A percentile compares a stretch with the other conserved stretches of the same genome.
Conservation (phyloP, 768 basidiomycete species). For the Amanita inopinata region DNA sequence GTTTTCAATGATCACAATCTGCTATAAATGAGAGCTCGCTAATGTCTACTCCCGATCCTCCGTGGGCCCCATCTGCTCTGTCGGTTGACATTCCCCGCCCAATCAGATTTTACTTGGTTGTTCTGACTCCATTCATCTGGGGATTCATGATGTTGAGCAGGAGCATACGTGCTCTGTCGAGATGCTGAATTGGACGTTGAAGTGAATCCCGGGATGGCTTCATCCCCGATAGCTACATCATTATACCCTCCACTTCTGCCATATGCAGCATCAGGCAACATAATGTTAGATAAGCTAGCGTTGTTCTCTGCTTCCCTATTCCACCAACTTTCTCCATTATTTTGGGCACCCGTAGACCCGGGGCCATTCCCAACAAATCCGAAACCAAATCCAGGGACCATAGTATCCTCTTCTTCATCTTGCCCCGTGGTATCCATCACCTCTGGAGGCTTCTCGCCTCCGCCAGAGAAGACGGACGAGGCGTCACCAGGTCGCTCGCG, state of each 20-base stretch:
- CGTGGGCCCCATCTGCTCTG: conserved; percentile 22
- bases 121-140: conserved; percentile 22
- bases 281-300: background rate
- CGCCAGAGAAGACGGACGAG: conserved; percentile 66
- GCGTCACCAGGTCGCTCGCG: conserved; percentile 83
- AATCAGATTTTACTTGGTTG: conserved; percentile 21
- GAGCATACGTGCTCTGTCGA: conserved; percentile 23
- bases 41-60: conserved; percentile 16
- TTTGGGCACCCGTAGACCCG: conserved; percentile 11
- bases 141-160: conserved; percentile 38
- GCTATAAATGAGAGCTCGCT: conserved; percentile 1
- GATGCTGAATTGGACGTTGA: conserved; percentile 26
- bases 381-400: conserved; percentile 67
- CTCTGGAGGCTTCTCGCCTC: conserved; percentile 80
- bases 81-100: conserved; percentile 22
- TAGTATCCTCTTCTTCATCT: conserved; percentile 67
- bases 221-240: conserved; percentile 37
- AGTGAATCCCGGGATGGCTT: conserved; percentile 59
- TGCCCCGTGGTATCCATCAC: conserved; percentile 43
- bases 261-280: conserved; percentile 8
- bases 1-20: background rate
- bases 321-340: conserved; percentile 28
- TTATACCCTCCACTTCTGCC: conserved; percentile 15
- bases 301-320: conserved; percentile 32
- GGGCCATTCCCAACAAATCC: conserved; percentile 21